phyloP scores from a whole-genome alignment of 345 rosid species.

The Pistacia atlantica region DNA sequence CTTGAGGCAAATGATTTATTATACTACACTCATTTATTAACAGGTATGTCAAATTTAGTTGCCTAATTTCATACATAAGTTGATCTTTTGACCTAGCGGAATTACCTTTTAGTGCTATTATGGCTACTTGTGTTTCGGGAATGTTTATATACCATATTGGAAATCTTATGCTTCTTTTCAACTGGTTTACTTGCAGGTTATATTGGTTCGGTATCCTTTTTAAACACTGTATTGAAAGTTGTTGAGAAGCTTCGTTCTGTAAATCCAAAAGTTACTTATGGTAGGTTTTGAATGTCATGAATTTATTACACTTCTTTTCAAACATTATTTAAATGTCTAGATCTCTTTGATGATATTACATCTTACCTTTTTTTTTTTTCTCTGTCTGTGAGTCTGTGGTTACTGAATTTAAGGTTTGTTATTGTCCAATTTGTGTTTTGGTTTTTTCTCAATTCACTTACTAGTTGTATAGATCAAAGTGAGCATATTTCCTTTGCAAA shows the following conservation, averaged over 20 bases:
- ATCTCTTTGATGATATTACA: background rate
- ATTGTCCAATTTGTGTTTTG: too few species aligned
- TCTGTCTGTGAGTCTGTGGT: too few species aligned
- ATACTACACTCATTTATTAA: constrained; percentile 87
- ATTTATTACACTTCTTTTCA: background rate
- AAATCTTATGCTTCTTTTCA: constrained; percentile 5
- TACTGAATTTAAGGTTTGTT: too few species aligned
- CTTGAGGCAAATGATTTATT: constrained; percentile 82
- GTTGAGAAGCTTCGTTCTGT: constrained; percentile 81
- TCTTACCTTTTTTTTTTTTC: too few species aligned
- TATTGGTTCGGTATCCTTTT: constrained; percentile 93
- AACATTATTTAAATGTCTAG: background rate
- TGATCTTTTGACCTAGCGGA: background rate
- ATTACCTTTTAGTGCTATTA: background rate
- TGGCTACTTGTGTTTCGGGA: background rate
- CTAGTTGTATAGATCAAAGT: background rate
- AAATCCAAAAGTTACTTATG: constrained; percentile 85
- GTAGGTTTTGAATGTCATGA: constrained; percentile 40
- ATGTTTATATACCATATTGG: background rate
- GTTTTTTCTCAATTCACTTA: too few species aligned
- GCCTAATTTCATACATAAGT: constrained; percentile 7
- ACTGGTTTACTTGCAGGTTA: constrained; percentile 61
- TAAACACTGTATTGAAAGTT: constrained; percentile 72
- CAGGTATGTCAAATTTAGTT: constrained; percentile 52
- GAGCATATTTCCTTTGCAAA: background rate